phyloP scores from a whole-genome alignment of 1,284 basidiomycete genomes.

The Puccinia hordei region DNA sequence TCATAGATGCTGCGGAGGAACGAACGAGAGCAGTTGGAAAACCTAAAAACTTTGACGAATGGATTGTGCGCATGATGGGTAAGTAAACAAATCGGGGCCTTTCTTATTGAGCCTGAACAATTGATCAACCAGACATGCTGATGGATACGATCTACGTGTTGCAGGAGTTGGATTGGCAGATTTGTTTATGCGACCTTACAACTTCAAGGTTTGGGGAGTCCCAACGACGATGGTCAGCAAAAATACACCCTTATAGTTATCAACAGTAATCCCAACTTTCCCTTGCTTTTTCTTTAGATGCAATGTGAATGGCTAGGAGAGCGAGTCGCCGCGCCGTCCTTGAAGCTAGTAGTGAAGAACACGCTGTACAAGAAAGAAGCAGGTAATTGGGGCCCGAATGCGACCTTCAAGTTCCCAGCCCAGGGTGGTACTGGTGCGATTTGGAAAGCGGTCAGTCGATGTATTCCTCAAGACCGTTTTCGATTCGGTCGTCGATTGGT shows the following conservation, averaged over 20 bases:
- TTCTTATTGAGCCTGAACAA: not conserved
- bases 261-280: not conserved
- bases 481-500: constrained; percentile 60
- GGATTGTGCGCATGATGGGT: constrained; percentile 64
- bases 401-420: constrained; percentile 65
- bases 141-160: not conserved
- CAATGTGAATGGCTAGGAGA: constrained; percentile 66
- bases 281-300: constrained; percentile 58
- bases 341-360: constrained; percentile 64
- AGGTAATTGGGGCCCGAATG: constrained; percentile 65
- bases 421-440: constrained; percentile 64
- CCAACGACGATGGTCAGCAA: constrained; percentile 61
- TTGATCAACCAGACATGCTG: not conserved
- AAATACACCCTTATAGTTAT: not conserved
- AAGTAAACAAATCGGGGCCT: not conserved
- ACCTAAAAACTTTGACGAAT: constrained; percentile 62
- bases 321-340: constrained; percentile 64
- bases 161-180: constrained; percentile 62
- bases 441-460: constrained; percentile 64
- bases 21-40: constrained; percentile 59
- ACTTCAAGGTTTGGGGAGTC: constrained; percentile 66
- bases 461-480: constrained; percentile 61
- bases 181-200: constrained; percentile 65
- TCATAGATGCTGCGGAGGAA: constrained; percentile 61
- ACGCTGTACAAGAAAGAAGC: constrained; percentile 63